Conservation (phyloP, 106 monocot genomes). For the Allium sativum region DNA sequence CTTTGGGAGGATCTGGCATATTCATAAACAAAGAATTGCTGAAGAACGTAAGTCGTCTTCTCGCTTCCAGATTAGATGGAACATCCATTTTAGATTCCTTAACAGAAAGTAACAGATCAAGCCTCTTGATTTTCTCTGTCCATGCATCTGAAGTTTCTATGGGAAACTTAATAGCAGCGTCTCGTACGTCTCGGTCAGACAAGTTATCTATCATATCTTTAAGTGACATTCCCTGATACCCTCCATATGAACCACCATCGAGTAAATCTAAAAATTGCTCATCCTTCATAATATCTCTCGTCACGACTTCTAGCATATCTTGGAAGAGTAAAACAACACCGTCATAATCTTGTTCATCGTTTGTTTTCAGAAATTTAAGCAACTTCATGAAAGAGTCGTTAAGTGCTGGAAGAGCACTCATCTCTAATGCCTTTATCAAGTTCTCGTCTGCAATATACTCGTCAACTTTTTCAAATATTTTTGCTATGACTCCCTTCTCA, state of each 20-base stretch:
- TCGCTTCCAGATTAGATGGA: conserved; percentile 64
- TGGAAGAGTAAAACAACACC: conserved; percentile 65
- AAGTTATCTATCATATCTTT: conserved; percentile 33
- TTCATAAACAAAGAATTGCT: conserved; percentile 85
- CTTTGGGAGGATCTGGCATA: conserved; percentile 91
- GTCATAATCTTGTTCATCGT: conserved; percentile 29
- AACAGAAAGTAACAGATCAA: conserved; percentile 55
- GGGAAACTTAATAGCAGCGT: conserved; percentile 75
- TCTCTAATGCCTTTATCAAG: conserved; percentile 44
- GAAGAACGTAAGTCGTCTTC: conserved; percentile 65
- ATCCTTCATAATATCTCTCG: conserved; percentile 63
- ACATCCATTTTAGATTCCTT: conserved; percentile 94
- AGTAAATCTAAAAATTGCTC: conserved; percentile 31
- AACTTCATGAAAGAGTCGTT: conserved; percentile 46
- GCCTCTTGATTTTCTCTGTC: conserved; percentile 84
- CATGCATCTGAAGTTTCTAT: conserved; percentile 57
- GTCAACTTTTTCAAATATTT: conserved; percentile 65
- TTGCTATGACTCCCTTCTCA: conserved; percentile 53
- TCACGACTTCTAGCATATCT: conserved; percentile 84
- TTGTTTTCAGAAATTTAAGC: conserved; percentile 39
- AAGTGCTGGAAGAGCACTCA: conserved; percentile 69
- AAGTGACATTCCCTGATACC: conserved; percentile 8
- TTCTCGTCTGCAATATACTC: conserved; percentile 22
- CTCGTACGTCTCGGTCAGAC: conserved; percentile 57
- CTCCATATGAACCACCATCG: conserved; percentile 30